These are phyloP conservation scores for Didymella segeticola DNA, from an alignment of 2,329 filamentous ascomycete species.

Conservation along the genomic window DNA sequence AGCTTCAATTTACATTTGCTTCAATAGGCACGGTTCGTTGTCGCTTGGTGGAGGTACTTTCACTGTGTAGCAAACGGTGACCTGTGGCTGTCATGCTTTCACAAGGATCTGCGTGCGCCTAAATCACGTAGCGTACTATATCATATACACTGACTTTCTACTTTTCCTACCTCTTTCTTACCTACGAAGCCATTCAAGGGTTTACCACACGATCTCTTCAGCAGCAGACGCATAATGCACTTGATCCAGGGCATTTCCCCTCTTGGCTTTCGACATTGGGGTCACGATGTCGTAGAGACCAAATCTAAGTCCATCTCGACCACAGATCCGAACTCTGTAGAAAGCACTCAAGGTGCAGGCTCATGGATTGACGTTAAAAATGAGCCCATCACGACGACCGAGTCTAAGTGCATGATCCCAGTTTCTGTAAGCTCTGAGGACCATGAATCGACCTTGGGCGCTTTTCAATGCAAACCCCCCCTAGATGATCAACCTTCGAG, in stretches of 20 bases:
- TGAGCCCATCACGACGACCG: not conserved
- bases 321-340: not conserved
- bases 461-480: not conserved
- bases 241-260: not conserved
- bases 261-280: not conserved
- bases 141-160: not conserved
- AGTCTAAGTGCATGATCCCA: not conserved
- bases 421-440: not conserved
- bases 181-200: not conserved
- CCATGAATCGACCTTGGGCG: no score
- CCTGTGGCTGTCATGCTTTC: not conserved
- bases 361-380: not conserved
- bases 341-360: not conserved
- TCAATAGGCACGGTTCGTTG: not conserved
- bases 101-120: not conserved
- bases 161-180: not conserved
- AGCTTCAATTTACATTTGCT: not conserved
- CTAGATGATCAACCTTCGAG: not conserved
- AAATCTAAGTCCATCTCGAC: not conserved
- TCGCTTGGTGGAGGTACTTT: not conserved
- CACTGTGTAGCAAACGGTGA: conserved; percentile 2
- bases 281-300: not conserved
- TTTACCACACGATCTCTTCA: not conserved
- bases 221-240: not conserved
- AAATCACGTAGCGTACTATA: not conserved